These are phyloP conservation scores for Coffea canephora DNA, from an alignment of 257 asterid genomes.

Conservation along the genomic window DNA sequence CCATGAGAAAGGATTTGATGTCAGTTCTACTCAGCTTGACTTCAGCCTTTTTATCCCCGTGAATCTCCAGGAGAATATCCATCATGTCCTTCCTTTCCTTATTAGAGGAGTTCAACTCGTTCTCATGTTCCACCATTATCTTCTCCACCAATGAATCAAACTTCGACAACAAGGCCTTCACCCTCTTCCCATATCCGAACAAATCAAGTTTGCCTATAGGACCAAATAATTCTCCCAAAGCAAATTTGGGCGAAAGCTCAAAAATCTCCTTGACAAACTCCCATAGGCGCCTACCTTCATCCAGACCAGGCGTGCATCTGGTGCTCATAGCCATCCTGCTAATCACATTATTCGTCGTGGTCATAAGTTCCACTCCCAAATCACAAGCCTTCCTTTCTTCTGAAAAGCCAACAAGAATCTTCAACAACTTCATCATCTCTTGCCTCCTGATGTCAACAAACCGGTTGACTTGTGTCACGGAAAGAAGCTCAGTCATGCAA, in stretches of 20 bases:
- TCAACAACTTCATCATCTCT: conserved; percentile 29
- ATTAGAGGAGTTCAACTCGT: conserved; percentile 23
- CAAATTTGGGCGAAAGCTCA: conserved; percentile 42
- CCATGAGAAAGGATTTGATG: conserved; percentile 15
- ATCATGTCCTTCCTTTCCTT: conserved; percentile 42
- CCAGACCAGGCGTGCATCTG: conserved; percentile 44
- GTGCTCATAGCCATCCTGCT: conserved; percentile 54
- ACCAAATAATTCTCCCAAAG: conserved; percentile 51
- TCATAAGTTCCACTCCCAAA: conserved; percentile 47
- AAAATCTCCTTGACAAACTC: conserved; percentile 41
- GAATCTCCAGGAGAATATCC: conserved; percentile 53
- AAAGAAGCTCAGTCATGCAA: conserved; percentile 62
- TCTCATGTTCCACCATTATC: conserved; percentile 48
- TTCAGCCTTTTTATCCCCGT: conserved; percentile 8
- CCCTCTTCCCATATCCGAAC: conserved; percentile 51
- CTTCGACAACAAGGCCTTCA: conserved; percentile 34
- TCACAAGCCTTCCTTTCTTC: conserved; percentile 31
- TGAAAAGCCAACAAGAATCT: conserved; percentile 13
- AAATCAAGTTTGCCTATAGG: conserved; percentile 52
- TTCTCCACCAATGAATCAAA: conserved; percentile 54
- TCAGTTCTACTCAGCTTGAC: neutral
- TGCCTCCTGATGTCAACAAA: conserved; percentile 12
- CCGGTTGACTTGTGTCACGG: conserved; percentile 40
- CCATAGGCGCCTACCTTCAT: conserved; percentile 48
- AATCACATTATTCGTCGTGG: conserved; percentile 37